Evolutionary conservation across 1,284 basidiomycete genomes (phyloP).

Genomic region (Marasmius oreades): DNA sequence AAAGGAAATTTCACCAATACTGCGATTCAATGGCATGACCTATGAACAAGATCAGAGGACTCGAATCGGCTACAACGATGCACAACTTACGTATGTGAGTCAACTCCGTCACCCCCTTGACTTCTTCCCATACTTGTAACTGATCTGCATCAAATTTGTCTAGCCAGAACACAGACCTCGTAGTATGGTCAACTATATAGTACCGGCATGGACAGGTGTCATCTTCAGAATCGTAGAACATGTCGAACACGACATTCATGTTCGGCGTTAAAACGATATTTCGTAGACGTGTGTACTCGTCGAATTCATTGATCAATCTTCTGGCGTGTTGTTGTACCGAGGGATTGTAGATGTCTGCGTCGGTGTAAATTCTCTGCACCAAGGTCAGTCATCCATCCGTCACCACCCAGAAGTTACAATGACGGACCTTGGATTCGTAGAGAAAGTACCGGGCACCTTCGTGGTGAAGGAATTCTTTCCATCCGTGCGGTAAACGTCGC

Average conservation of each 20-base stretch:
- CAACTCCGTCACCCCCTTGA: constrained; percentile 32
- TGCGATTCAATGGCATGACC: constrained; percentile 46
- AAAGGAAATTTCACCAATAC: constrained; percentile 40
- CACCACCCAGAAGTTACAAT: too few species aligned
- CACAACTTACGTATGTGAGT: constrained; percentile 39
- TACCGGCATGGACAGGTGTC: constrained; percentile 28
- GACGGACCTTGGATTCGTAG: constrained; percentile 26
- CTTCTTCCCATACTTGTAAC: constrained; percentile 26
- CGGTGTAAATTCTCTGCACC: constrained; percentile 32
- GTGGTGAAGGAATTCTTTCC: constrained; percentile 27
- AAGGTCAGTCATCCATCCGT: not conserved
- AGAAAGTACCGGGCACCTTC: constrained; percentile 38
- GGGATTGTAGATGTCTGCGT: constrained; percentile 32
- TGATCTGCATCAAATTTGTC: constrained; percentile 28
- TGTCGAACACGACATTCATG: constrained; percentile 34
- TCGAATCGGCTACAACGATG: not conserved
- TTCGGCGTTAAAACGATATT: constrained; percentile 21
- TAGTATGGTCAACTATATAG: constrained; percentile 37
- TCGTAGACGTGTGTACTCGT: constrained; percentile 22
- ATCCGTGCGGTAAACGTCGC: constrained; percentile 17
- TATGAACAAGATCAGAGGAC: constrained; percentile 18
- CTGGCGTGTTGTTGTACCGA: constrained; percentile 20
- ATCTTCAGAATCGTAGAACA: constrained; percentile 5
- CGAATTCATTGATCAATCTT: constrained; percentile 23
- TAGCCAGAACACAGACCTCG: constrained; percentile 36